Base-by-base conservation (phyloP, 495 filamentous ascomycete genomes). In the Venustampulla echinocandica region DNA sequence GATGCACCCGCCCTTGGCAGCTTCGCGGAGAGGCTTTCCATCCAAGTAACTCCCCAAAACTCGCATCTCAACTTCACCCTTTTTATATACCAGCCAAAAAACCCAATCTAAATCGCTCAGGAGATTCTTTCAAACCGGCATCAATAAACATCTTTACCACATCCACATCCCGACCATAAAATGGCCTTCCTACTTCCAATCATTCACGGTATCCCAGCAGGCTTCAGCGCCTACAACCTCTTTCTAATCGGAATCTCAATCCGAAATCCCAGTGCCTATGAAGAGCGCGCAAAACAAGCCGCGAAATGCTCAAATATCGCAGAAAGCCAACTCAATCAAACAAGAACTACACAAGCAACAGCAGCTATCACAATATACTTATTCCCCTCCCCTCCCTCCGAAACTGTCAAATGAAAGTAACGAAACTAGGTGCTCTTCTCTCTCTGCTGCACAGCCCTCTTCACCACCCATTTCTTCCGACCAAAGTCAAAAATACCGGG, bases 271-370 rank as follows among this genome's bases (percentile, higher is more conserved):
- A 38, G 38, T 17, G 20, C 27, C 27, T 49, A 54, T 40, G 51
- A 54, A 42, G 46, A 49, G 10, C 47, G 39, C 2, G 24, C 32
- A n/a, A 46, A 54, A 34, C 42, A 33, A 35, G 51, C 51, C 19
- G 51, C 51, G 1, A 49, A 54, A 54, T 49, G 46, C 41, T 54
- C 46, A 0, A 49, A 46, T 28, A 54, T 37, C 4, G 51, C 51
- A 1, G 45, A 25, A 19, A 7, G 33, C 1, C 30, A 49, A 41
- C 40, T 54, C 7, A 32, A 46, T 11, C 37, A 45, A 23, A 54
- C 51, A n/a, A 35, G 46, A 34, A 37, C 45, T 5, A 54, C 51
- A 0, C 51, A 54, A 42, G 46, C 45, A 1, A 34, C 27, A 14
- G 40, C 15, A 13, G 33, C 46, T 18, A 18, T 54, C 7, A 14